A percentile compares a stretch with the other conserved stretches of the same genome.
Evolutionary conservation across 768 basidiomycete species (phyloP).

Genomic region (Porpolomopsis calyptriformis): DNA sequence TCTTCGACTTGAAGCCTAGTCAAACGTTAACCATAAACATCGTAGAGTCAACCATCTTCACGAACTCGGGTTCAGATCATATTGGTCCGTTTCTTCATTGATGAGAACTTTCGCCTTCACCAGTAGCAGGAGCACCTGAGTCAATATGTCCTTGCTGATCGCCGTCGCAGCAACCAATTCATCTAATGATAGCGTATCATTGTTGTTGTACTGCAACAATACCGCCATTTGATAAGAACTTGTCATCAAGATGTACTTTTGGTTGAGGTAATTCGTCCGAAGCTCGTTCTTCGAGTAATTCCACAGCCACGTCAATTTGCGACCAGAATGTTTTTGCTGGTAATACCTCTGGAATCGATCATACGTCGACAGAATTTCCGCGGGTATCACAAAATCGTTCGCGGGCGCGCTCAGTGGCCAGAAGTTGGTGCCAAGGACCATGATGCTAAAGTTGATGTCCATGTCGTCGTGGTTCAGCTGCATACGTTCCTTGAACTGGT

Average conservation of each 20-base stretch:
- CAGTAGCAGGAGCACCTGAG: conserved; percentile 57
- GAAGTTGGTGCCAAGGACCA: conserved; percentile 91
- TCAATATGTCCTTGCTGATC: conserved; percentile 70
- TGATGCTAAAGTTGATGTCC: conserved; percentile 84
- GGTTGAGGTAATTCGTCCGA: conserved; percentile 82
- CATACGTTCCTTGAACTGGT: conserved; percentile 92
- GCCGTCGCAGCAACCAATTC: conserved; percentile 74
- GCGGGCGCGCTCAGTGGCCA: conserved; percentile 84
- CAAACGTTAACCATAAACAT: background rate
- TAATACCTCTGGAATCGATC: conserved; percentile 91
- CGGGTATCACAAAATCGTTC: conserved; percentile 82
- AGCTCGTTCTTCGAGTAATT: conserved; percentile 97
- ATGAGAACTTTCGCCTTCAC: conserved; percentile 85
- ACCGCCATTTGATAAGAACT: conserved; percentile 93
- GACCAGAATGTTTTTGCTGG: conserved; percentile 85
- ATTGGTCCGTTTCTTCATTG: conserved; percentile 81
- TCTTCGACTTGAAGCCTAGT: conserved; percentile 83
- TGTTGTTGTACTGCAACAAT: conserved; percentile 86
- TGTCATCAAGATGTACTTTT: conserved; percentile 94
- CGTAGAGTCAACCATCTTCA: background rate
- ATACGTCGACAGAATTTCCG: conserved; percentile 78
- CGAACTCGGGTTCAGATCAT: conserved; percentile 75
- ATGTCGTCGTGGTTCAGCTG: conserved; percentile 75
- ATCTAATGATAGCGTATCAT: conserved; percentile 73
- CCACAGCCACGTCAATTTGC: conserved; percentile 97